Percentiles rank a stretch among this genome's conserved stretches.
phyloP scores from a whole-genome alignment of 176 grass and related monocot genomes.

The Oryza officinalis region DNA sequence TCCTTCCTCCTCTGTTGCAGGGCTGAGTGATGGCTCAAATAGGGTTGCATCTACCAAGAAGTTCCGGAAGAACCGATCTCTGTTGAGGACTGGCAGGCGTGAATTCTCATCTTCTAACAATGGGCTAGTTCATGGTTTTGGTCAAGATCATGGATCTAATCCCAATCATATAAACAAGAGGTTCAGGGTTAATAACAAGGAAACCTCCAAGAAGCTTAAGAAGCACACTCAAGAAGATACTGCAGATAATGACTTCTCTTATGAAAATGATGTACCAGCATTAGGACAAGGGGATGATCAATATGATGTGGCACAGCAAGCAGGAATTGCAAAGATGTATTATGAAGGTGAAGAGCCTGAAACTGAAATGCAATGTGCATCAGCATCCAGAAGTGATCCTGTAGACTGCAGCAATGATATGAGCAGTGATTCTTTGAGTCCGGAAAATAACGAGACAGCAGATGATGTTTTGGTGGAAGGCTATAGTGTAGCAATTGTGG shows the following conservation, averaged over 20 bases:
- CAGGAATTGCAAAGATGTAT: conserved; percentile 27
- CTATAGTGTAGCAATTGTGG: conserved; percentile 25
- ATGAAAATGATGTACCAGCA: conserved; percentile 43
- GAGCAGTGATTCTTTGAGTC: conserved; percentile 33
- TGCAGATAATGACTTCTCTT: conserved; percentile 41
- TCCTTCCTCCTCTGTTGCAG: conserved; percentile 36
- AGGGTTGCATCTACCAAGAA: conserved; percentile 43
- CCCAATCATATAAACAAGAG: conserved; percentile 47
- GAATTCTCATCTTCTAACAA: conserved; percentile 45
- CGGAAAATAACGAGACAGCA: conserved; percentile 26
- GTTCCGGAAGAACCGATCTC: conserved; percentile 65
- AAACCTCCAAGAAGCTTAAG: conserved; percentile 21
- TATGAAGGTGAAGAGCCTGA: conserved; percentile 42
- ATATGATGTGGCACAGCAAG: conserved; percentile 36
- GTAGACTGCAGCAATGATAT: conserved; percentile 43
- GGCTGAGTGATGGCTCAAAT: conserved; percentile 32
- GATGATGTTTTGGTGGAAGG: conserved; percentile 36
- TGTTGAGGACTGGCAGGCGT: conserved; percentile 52
- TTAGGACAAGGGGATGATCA: conserved; percentile 30
- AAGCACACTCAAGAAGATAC: conserved; percentile 53
- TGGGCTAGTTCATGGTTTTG: conserved; percentile 40
- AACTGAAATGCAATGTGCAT: conserved; percentile 46
- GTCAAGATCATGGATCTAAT: conserved; percentile 31
- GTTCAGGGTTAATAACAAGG: conserved; percentile 29
- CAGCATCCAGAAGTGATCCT: conserved; percentile 37